Percentiles rank a stretch among this genome's conserved stretches.
These are phyloP conservation scores for Lepidium campestre DNA, from an alignment of 441 rosid species.

Conservation along the genomic window DNA sequence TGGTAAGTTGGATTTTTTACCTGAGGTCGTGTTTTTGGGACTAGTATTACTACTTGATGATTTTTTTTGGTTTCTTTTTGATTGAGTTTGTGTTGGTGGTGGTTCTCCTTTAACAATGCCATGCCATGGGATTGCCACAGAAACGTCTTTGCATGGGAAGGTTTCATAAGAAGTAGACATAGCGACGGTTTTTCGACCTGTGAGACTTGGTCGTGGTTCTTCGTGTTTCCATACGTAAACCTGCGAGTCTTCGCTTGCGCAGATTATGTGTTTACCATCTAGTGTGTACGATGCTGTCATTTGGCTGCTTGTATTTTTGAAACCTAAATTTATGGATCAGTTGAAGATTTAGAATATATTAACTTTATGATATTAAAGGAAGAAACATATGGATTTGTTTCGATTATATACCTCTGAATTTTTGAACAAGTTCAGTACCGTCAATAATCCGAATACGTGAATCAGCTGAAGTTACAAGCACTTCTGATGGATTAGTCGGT, in stretches of 20 bases:
- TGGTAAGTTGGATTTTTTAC: conserved; percentile 45
- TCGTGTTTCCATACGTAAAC: conserved; percentile 76
- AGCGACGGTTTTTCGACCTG: conserved; percentile 35
- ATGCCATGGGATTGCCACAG: conserved; percentile 83
- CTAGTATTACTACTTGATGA: conserved; percentile 28
- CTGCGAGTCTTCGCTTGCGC: conserved; percentile 90
- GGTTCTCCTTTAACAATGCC: conserved; percentile 65
- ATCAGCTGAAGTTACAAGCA: conserved; percentile 84
- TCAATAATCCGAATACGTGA: conserved; percentile 71
- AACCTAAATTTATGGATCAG: conserved; percentile 38
- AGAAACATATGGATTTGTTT: background rate
- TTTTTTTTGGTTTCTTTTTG: conserved; percentile 42
- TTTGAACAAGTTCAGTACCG: conserved; percentile 56
- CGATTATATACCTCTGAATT: conserved; percentile 53
- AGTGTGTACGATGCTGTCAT: conserved; percentile 73
- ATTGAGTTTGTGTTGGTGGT: conserved; percentile 35
- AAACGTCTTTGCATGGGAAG: conserved; percentile 76
- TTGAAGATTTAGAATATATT: background rate
- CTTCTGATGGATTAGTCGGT: conserved; percentile 67
- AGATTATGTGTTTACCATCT: conserved; percentile 59
- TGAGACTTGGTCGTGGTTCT: conserved; percentile 33
- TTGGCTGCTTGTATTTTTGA: conserved; percentile 75
- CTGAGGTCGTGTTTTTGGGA: background rate
- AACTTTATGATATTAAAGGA: background rate
- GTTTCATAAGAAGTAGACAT: conserved; percentile 48